Base-by-base conservation (phyloP, 257 asterid genomes). In the Coffea eugenioides region DNA sequence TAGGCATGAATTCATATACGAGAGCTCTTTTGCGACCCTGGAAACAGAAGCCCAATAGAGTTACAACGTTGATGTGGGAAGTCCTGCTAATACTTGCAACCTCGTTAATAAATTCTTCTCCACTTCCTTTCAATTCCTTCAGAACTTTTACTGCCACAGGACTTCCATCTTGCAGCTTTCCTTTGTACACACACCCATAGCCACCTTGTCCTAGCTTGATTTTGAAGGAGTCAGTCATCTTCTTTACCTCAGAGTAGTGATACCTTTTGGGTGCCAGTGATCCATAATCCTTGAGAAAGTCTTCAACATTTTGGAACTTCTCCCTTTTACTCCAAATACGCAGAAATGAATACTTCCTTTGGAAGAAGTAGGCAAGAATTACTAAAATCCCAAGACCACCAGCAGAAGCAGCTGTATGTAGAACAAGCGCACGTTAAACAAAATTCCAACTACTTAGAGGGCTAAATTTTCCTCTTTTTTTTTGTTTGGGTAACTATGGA, bases 121-220 rank as follows among this genome's bases (percentile, higher is more conserved):
- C 43, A 39, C 43, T 39, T 39, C 43, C 5, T 39, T 39, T 39
- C 43, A 39, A 39, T 39, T 39, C 43, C 43, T 39, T 4, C 43
- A 39, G 2, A 39, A 39, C 43, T 4, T 39, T 39, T 2, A 39
- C 43, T 4, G 43, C 43, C 43, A 39, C 4, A 2, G 43, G 43
- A 39, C 43, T 39, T 39, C 43, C 43, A 39, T 39, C 43, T 39
- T 39, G 3, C 43, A 39, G 36, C 67, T 69, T 78, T n/a, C 81
- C 81, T 25, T 75, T 75, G 34, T 83, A 75, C 1, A 78, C 82
- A 52, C 34, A n/a, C 0, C 82, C 81, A 65, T 20, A 73, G 0
- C 85, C 85, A 39, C 85, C 85, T 82, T 73, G 54, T 0, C 85
- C 82, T 3, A 82, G 62, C 77, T 73, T 78, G 15, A 31, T 49